Evolutionary conservation across 495 filamentous ascomycete species (phyloP).

Genomic region (Mytilinidion resinicola): DNA sequence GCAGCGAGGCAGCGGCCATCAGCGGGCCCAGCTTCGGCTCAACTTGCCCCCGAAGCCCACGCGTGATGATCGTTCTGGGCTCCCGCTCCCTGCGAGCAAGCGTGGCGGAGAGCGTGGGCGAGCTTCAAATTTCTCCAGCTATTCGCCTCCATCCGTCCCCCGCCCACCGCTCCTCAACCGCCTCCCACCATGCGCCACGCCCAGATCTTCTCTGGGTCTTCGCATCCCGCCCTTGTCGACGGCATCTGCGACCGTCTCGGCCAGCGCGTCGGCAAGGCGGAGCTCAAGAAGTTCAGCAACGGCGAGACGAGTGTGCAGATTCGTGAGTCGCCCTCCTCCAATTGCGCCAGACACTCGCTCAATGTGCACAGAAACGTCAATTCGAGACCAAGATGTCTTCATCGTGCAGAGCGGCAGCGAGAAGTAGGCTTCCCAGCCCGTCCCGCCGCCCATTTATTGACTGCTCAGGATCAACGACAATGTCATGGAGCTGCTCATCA

Average conservation of each 20-base stretch:
- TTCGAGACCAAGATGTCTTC: conserved; percentile 97
- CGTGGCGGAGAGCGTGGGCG: too few relatives aligned
- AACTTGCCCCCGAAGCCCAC: too few relatives aligned
- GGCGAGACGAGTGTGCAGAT: conserved; percentile 96
- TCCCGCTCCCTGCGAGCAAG: too few relatives aligned
- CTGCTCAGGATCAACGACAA: conserved; percentile 76
- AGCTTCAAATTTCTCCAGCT: not conserved
- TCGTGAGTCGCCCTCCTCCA: conserved; percentile 36
- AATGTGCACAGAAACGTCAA: conserved; percentile 53
- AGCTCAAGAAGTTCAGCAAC: conserved; percentile 69
- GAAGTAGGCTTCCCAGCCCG: conserved; percentile 42
- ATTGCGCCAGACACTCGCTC: not conserved
- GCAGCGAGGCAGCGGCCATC: too few relatives aligned
- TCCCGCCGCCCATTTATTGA: conserved; percentile 8
- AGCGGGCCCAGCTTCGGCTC: too few relatives aligned
- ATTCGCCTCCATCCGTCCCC: conserved; percentile 5
- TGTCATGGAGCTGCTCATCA: conserved; percentile 96
- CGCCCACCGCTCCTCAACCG: not conserved
- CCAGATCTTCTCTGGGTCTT: conserved; percentile 66
- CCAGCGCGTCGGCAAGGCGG: conserved; percentile 56
- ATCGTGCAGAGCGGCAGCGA: conserved; percentile 94
- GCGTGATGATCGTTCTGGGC: too few relatives aligned
- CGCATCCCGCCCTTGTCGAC: conserved; percentile 62
- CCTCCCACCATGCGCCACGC: conserved; percentile 54
- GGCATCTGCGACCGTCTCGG: conserved; percentile 67